A percentile compares a stretch with the other conserved stretches of the same genome.
These are phyloP conservation scores for Acanthamoeba castellanii DNA, from an alignment of 208 protist species.

Conservation along the genomic window DNA sequence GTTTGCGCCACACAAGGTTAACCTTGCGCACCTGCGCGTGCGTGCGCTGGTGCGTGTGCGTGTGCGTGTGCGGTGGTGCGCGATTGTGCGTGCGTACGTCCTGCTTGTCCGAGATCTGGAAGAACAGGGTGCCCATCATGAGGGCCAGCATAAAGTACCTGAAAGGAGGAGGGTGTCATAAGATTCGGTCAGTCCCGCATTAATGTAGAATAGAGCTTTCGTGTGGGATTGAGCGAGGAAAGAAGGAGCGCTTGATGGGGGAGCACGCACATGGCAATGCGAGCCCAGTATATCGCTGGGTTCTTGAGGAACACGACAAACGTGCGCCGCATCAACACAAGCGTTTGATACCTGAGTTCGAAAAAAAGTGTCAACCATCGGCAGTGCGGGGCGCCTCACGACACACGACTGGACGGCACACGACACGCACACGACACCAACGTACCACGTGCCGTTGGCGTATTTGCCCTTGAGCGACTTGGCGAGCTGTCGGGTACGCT, in stretches of 20 bases:
- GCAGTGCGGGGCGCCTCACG: neutral
- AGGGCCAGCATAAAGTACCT: conserved; percentile 43
- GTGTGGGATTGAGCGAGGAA: neutral
- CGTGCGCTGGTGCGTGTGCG: too few species aligned
- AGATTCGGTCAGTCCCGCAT: too few species aligned
- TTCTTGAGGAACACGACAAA: conserved; percentile 44
- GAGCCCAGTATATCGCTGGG: conserved; percentile 38
- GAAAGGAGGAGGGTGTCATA: too few species aligned
- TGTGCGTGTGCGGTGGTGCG: neutral
- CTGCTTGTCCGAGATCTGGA: conserved; percentile 34
- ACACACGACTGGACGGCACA: neutral
- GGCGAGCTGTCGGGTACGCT: neutral
- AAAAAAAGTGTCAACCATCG: neutral
- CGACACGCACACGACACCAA: neutral
- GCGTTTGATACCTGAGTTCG: conserved; percentile 26
- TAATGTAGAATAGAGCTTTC: too few species aligned
- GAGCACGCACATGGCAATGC: conserved; percentile 11
- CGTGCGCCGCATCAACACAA: conserved; percentile 15
- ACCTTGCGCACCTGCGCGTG: neutral
- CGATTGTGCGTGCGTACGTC: neutral
- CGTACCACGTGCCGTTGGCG: neutral
- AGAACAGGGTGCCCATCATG: conserved; percentile 69
- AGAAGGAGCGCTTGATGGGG: too few species aligned
- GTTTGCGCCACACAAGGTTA: neutral
- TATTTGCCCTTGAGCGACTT: neutral